Evolutionary conservation across 805 yeast species (phyloP).

Genomic region (Komagataella pastoris): DNA sequence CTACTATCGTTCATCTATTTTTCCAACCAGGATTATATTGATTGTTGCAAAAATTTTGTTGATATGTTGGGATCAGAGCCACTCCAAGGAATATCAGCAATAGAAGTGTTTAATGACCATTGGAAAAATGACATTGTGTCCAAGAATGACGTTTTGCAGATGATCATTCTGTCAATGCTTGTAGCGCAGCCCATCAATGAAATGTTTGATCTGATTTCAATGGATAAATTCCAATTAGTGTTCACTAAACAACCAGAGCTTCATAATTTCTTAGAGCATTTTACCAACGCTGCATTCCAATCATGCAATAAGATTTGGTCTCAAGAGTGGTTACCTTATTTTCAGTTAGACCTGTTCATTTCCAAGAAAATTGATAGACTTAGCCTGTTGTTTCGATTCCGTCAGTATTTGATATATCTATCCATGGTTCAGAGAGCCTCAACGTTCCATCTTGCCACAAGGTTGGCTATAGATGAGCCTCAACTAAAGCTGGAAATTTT

Average conservation of each 20-base stretch:
- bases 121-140: not conserved
- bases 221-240: not conserved
- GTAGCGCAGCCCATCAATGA: not conserved
- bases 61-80: constrained; percentile 2
- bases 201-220: not conserved
- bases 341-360: not conserved
- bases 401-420: constrained; percentile 17
- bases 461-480: constrained; percentile 8
- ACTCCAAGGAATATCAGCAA: not conserved
- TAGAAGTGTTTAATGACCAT: constrained; percentile 1
- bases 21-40: constrained; percentile 10
- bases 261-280: not conserved
- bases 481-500: constrained; percentile 8
- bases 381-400: constrained; percentile 8
- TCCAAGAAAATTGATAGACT: not conserved
- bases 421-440: constrained; percentile 14
- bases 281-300: not conserved
- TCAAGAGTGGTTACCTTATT: not conserved
- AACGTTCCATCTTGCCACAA: constrained; percentile 8
- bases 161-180: not conserved
- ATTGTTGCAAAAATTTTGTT: constrained; percentile 11
- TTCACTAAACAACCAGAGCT: not conserved
- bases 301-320: not conserved
- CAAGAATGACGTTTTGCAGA: not conserved
- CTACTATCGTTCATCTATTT: constrained; percentile 12